phyloP scores from a whole-genome alignment of 75 land plant species.

The Ceratopteris richardii region DNA sequence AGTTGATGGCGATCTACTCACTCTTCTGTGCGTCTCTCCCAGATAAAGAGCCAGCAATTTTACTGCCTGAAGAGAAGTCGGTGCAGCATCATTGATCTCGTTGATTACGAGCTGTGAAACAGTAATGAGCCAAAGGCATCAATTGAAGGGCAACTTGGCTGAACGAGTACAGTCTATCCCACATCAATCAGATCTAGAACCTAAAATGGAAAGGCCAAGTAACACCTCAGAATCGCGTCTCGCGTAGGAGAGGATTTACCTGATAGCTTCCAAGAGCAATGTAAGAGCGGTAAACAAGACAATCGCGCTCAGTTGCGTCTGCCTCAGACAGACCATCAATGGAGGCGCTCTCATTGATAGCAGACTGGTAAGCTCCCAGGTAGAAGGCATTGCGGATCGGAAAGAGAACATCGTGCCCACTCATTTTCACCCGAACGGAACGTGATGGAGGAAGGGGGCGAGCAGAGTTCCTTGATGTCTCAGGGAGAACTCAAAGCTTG shows the following conservation, averaged over 20 bases:
- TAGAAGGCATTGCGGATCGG: constrained; percentile 78
- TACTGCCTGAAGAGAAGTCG: constrained; percentile 85
- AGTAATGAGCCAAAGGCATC: constrained; percentile 4
- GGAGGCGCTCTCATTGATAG: constrained; percentile 79
- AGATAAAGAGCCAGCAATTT: constrained; percentile 79
- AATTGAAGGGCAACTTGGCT: no score
- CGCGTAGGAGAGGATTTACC: constrained; percentile 38
- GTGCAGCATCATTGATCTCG: constrained; percentile 75
- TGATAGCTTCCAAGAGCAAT: constrained; percentile 83
- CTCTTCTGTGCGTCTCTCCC: constrained; percentile 59
- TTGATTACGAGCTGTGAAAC: constrained; percentile 56
- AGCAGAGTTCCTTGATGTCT: no score
- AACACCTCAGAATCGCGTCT: no score
- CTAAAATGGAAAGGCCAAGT: no score
- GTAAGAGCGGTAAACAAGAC: constrained; percentile 86
- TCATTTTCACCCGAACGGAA: constrained; percentile 11
- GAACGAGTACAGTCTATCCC: no score
- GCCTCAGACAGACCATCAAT: constrained; percentile 67
- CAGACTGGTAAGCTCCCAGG: constrained; percentile 86
- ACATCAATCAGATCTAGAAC: no score
- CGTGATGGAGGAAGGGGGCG: no score
- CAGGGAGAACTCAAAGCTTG: no score
- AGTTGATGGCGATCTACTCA: no score
- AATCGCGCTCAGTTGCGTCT: constrained; percentile 71
- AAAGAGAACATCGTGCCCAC: constrained; percentile 72